These are phyloP conservation scores for Tetraselmis chui DNA, from an alignment of 139 green algal species.

Conservation along the genomic window DNA sequence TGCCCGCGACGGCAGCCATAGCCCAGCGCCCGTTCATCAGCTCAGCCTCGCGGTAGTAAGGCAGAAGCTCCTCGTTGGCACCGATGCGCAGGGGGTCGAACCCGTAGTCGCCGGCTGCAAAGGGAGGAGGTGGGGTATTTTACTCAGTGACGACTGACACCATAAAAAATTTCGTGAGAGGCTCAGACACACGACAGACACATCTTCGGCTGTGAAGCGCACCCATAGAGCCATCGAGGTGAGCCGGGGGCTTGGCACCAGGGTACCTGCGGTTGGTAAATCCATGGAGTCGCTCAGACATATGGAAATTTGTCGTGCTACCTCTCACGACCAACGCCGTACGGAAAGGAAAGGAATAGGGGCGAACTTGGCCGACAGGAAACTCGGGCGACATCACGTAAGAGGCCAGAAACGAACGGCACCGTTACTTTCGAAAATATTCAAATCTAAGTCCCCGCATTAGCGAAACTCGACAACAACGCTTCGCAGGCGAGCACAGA, in stretches of 20 bases:
- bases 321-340: no score
- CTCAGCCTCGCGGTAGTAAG: conserved; percentile 58
- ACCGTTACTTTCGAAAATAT: no score
- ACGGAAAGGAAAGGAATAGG: no score
- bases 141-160: background rate
- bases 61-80: conserved; percentile 39
- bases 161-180: background rate
- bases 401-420: no score
- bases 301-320: no score
- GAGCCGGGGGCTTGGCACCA: conserved; percentile 23
- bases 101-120: conserved; percentile 52
- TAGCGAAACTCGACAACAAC: no score
- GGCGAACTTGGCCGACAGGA: no score
- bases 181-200: background rate
- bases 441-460: no score
- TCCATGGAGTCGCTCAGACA: no score
- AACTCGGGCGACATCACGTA: no score
- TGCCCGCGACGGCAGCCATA: conserved; percentile 83
- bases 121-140: conserved; percentile 8
- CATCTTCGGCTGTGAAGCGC: background rate
- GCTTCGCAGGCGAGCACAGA: no score
- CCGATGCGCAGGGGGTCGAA: conserved; percentile 94
- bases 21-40: conserved; percentile 80
- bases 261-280: conserved; percentile 35
- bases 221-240: conserved; percentile 31